Conservation (phyloP, 108 stramenopile species). For the Stephanodiscus minutulus region DNA sequence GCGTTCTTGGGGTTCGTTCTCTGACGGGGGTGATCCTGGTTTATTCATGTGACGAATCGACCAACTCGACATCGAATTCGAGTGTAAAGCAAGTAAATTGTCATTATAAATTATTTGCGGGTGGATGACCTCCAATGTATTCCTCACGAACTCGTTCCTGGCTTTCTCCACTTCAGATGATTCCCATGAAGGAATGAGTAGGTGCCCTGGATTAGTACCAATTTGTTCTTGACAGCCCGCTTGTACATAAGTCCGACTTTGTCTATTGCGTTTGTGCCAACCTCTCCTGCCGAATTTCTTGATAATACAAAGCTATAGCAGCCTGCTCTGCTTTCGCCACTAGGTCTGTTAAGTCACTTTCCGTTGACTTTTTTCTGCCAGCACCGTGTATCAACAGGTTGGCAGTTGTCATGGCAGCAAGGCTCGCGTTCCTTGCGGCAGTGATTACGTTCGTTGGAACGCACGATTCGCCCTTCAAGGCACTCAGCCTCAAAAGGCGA, state of each 20-base stretch:
- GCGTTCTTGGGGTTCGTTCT: slow-evolving; percentile 37
- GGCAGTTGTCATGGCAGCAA: slow-evolving; percentile 8
- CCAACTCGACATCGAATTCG: too few species aligned
- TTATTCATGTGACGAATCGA: too few species aligned
- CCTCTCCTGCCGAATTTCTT: slow-evolving; percentile 3
- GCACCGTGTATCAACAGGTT: neutral
- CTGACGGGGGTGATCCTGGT: neutral
- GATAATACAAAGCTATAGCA: slow-evolving; percentile 9
- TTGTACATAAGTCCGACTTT: neutral
- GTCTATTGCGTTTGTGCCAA: neutral
- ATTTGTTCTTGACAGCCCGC: neutral
- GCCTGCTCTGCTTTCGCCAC: slow-evolving; percentile 19
- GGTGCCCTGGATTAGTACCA: neutral
- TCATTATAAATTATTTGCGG: too few species aligned
- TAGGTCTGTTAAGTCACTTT: slow-evolving; percentile 4
- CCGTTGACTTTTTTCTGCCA: slow-evolving; percentile 13
- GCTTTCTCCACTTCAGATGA: too few species aligned
- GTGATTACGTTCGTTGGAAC: slow-evolving; percentile 11
- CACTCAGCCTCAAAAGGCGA: slow-evolving; percentile 22
- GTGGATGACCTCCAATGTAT: too few species aligned
- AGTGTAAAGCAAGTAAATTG: too few species aligned
- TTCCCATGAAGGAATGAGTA: neutral
- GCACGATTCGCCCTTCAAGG: slow-evolving; percentile 22
- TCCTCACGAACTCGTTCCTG: too few species aligned
- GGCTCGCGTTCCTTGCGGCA: slow-evolving; percentile 2